These are phyloP conservation scores for Leccinum pellstonianum DNA, from an alignment of 768 basidiomycete genomes.

Conservation along the genomic window DNA sequence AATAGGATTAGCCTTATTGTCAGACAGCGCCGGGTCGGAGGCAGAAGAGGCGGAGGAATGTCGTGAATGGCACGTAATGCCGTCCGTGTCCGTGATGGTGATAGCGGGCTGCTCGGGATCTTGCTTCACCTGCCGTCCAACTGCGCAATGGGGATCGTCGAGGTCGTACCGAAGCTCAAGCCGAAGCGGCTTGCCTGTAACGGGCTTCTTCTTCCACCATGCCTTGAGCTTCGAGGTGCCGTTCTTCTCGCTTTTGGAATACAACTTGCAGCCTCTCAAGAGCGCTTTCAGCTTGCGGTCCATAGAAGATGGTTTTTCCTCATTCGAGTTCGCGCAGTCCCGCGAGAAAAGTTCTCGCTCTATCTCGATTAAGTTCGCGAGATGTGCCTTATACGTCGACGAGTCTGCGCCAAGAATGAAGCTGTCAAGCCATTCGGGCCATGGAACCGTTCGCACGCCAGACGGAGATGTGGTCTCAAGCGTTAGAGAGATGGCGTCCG, in stretches of 20 bases:
- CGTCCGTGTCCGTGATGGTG: constrained; percentile 27
- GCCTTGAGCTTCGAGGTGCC: constrained; percentile 54
- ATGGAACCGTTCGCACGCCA: constrained; percentile 33
- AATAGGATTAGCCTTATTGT: constrained; percentile 42
- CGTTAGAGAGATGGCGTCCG: constrained; percentile 14
- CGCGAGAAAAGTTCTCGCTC: constrained; percentile 33
- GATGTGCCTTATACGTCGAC: constrained; percentile 36
- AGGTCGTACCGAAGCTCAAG: constrained; percentile 42
- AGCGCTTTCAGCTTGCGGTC: constrained; percentile 43
- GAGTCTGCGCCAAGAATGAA: constrained; percentile 36
- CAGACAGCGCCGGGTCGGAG: constrained; percentile 26
- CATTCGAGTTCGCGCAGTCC: constrained; percentile 19
- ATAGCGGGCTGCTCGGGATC: constrained; percentile 19
- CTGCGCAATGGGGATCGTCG: constrained; percentile 40
- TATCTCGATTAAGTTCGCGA: constrained; percentile 36
- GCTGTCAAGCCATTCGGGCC: constrained; percentile 42
- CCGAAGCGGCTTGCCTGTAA: constrained; percentile 36
- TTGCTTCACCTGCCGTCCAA: constrained; percentile 37
- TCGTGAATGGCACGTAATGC: constrained; percentile 17
- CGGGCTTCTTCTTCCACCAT: constrained; percentile 64
- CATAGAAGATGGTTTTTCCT: constrained; percentile 27
- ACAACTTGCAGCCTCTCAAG: constrained; percentile 42
- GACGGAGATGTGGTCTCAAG: constrained; percentile 21
- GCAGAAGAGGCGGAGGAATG: constrained; percentile 1
- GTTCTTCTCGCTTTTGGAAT: constrained; percentile 31